Evolutionary conservation across 345 rosid species (phyloP).

Genomic region (Combretum micranthum): DNA sequence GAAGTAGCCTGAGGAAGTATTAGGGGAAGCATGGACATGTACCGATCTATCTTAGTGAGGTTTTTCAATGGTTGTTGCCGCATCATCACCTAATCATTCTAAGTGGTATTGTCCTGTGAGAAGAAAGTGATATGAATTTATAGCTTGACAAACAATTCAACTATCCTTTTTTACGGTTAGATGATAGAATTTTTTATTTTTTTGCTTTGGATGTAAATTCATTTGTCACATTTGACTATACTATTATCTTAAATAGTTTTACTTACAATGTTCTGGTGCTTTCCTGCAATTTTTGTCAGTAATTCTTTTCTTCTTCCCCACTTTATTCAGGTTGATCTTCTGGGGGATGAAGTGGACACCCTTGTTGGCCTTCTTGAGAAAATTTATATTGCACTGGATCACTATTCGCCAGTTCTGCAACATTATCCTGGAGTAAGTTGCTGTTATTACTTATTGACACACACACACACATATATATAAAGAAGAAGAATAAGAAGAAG

Average conservation of each 20-base stretch:
- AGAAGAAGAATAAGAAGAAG: too few species aligned
- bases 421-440: constrained; percentile 88
- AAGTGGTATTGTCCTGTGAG: background rate
- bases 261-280: too few species aligned
- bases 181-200: too few species aligned
- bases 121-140: background rate
- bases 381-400: constrained; percentile 87
- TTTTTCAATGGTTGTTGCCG: background rate
- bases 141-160: background rate
- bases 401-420: constrained; percentile 77
- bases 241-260: too few species aligned
- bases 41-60: background rate
- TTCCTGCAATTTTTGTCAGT: background rate
- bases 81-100: background rate
- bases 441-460: background rate
- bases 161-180: too few species aligned
- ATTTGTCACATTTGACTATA: too few species aligned
- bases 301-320: background rate
- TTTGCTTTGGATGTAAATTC: too few species aligned
- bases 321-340: constrained; percentile 73
- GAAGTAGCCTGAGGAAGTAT: too few species aligned
- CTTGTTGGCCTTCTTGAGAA: constrained; percentile 77
- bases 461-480: too few species aligned
- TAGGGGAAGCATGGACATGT: too few species aligned
- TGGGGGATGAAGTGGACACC: constrained; percentile 83